A percentile compares a stretch with the other conserved stretches of the same genome.
Evolutionary conservation across 768 basidiomycete genomes (phyloP).

Genomic region (Suillus discolor): DNA sequence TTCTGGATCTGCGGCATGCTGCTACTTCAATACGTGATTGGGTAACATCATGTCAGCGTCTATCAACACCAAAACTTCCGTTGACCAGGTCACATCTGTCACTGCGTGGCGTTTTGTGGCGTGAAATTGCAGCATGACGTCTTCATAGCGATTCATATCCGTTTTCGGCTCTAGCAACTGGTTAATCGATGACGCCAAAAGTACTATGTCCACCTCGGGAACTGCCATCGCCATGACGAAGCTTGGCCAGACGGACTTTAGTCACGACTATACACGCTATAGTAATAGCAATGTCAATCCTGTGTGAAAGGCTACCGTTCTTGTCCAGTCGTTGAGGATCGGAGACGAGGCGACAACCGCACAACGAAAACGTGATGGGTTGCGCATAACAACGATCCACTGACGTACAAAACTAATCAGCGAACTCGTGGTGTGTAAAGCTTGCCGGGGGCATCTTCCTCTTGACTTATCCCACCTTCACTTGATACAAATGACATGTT

Average conservation of each 20-base stretch:
- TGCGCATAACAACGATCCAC: constrained; percentile 3
- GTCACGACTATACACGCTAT: neutral
- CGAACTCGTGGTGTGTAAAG: neutral
- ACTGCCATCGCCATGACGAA: neutral
- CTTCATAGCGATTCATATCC: neutral
- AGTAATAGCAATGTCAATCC: neutral
- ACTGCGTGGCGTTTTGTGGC: neutral
- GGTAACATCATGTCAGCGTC: neutral
- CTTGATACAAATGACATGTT: neutral
- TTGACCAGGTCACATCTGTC: neutral
- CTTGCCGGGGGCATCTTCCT: neutral
- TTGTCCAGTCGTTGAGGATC: neutral
- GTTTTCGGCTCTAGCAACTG: neutral
- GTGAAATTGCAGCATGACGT: neutral
- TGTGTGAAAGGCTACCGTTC: neutral
- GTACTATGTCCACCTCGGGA: neutral
- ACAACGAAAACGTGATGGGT: constrained; percentile 1
- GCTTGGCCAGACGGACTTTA: neutral
- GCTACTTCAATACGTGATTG: neutral
- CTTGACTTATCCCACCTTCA: neutral
- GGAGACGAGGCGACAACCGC: neutral
- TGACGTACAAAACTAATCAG: constrained; percentile 3
- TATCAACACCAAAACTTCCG: neutral
- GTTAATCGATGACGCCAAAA: constrained; percentile 1
- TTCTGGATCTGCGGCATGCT: neutral